phyloP scores from a whole-genome alignment of 495 filamentous ascomycete genomes.

The Aspergillus diversus region DNA sequence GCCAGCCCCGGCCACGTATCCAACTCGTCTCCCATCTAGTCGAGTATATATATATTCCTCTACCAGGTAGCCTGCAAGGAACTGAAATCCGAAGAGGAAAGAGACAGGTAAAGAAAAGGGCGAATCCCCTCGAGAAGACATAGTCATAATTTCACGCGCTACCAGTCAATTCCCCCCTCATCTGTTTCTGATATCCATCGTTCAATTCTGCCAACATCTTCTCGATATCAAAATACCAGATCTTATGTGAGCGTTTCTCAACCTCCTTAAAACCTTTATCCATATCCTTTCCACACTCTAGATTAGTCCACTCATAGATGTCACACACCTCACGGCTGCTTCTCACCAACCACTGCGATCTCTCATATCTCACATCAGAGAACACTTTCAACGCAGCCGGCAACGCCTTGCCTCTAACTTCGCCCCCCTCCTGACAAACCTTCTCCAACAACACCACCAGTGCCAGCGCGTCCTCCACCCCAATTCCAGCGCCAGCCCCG shows the following conservation, averaged over 20 bases:
- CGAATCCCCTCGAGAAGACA: neutral
- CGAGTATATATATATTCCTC: too few species aligned
- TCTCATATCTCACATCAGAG: constrained; percentile 24
- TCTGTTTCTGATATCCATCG: constrained; percentile 8
- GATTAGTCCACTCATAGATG: constrained; percentile 31
- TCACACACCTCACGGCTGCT: constrained; percentile 35
- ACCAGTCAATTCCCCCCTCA: neutral
- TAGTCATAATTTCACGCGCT: too few species aligned
- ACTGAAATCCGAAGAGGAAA: too few species aligned
- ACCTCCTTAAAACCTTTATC: constrained; percentile 30
- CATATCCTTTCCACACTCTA: constrained; percentile 22
- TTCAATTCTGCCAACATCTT: constrained; percentile 31
- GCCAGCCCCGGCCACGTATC: too few species aligned
- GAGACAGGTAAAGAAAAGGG: neutral
- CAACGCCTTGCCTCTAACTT: constrained; percentile 15
- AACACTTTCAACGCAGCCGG: constrained; percentile 25
- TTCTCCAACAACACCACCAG: constrained; percentile 38
- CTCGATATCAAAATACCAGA: constrained; percentile 41
- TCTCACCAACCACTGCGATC: constrained; percentile 35
- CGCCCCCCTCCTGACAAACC: neutral
- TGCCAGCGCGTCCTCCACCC: constrained; percentile 57
- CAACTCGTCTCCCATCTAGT: too few species aligned
- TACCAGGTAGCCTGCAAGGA: too few species aligned
- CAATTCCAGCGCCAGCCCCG: constrained; percentile 58
- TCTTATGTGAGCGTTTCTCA: constrained; percentile 29